Conservation (phyloP, 306 rosid species). For the Cyamopsis tetragonoloba region DNA sequence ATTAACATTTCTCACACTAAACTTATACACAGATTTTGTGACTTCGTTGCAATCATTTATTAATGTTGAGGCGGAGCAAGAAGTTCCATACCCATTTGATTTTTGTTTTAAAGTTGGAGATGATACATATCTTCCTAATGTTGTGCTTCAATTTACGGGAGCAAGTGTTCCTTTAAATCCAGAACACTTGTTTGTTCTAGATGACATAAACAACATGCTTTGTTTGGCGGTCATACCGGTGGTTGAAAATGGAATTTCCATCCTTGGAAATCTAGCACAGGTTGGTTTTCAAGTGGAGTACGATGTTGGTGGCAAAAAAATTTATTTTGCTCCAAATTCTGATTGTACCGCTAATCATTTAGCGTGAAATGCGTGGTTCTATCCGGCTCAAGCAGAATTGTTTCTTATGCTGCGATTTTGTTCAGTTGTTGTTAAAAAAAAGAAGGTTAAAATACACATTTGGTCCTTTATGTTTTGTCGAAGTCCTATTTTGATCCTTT, state of each 20-base stretch:
- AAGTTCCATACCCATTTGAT: background rate
- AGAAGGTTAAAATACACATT: too few species aligned
- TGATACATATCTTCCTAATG: background rate
- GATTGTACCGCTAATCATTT: too few species aligned
- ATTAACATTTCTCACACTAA: background rate
- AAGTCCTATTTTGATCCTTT: too few species aligned
- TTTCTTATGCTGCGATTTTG: too few species aligned
- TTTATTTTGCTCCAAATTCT: background rate
- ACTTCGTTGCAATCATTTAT: background rate
- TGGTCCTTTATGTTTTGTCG: too few species aligned
- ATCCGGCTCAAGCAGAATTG: too few species aligned
- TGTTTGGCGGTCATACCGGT: background rate
- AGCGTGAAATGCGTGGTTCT: too few species aligned
- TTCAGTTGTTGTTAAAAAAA: too few species aligned
- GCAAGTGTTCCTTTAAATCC: background rate
- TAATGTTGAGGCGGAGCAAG: background rate
- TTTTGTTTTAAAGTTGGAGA: background rate
- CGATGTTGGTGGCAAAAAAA: background rate
- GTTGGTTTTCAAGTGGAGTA: background rate
- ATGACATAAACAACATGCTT: background rate
- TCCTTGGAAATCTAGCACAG: background rate
- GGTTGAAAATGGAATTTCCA: background rate
- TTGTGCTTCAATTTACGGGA: constrained; percentile 5
- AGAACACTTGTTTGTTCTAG: too few species aligned
- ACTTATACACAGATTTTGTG: background rate